Percentiles rank a stretch among this genome's conserved stretches.
Evolutionary conservation across 2,329 filamentous ascomycete genomes (phyloP).

Genomic region (Trichothecium sympodiale): DNA sequence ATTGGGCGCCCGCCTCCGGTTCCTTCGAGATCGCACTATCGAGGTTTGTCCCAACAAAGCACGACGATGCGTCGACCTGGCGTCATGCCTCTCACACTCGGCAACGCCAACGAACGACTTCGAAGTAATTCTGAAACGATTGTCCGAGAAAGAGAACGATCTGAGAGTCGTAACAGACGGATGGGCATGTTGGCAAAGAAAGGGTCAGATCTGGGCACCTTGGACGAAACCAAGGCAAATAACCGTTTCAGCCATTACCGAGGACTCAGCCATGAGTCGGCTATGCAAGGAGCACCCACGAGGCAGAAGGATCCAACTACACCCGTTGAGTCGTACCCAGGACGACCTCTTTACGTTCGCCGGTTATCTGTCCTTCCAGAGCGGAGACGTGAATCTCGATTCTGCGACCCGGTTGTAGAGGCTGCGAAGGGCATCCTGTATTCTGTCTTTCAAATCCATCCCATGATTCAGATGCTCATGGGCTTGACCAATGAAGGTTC

Average conservation of each 20-base stretch:
- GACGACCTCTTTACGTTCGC: conserved; percentile 52
- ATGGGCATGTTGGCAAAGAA: conserved; percentile 55
- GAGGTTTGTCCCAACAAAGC: conserved; percentile 60
- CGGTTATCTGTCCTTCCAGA: conserved; percentile 53
- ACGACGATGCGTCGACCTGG: conserved; percentile 55
- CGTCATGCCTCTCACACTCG: conserved; percentile 59
- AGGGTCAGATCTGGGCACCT: conserved; percentile 46
- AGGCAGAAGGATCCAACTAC: conserved; percentile 43
- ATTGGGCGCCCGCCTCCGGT: conserved; percentile 62
- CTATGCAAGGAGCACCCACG: conserved; percentile 44
- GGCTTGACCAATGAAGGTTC: conserved; percentile 49
- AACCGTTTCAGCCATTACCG: conserved; percentile 58
- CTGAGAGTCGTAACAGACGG: conserved; percentile 46
- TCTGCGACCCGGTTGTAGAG: conserved; percentile 51
- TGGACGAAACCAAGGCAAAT: conserved; percentile 51
- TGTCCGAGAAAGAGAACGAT: conserved; percentile 35
- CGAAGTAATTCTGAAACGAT: conserved; percentile 56
- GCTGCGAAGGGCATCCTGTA: conserved; percentile 57
- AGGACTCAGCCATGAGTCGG: conserved; percentile 57
- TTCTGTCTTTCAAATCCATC: conserved; percentile 57
- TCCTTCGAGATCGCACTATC: conserved; percentile 65
- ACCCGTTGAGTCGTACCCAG: conserved; percentile 44
- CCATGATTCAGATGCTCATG: conserved; percentile 56
- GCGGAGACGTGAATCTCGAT: conserved; percentile 49
- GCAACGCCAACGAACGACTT: conserved; percentile 56